phyloP scores from a whole-genome alignment of 495 filamentous ascomycete genomes.

The Bacidia rubella region DNA sequence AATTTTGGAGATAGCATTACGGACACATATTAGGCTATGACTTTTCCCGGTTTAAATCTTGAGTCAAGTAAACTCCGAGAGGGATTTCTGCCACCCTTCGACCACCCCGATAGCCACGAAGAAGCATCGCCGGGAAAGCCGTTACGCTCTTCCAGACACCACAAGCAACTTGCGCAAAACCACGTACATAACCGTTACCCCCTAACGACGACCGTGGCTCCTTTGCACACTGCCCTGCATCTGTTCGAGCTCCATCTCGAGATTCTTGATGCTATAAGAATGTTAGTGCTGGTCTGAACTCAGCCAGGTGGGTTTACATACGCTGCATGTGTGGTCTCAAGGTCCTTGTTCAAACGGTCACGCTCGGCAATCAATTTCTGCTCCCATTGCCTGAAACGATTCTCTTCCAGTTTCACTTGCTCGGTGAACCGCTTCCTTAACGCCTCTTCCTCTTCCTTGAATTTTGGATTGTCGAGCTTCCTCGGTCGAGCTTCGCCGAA shows the following conservation, averaged over 20 bases:
- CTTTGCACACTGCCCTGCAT: conserved; percentile 87
- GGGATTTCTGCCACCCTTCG: too few relatives aligned
- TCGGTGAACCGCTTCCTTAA: conserved; percentile 98
- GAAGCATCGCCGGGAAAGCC: not conserved
- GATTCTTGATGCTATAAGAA: conserved; percentile 63
- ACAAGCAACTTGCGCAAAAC: too few relatives aligned
- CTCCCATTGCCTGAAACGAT: conserved; percentile 97
- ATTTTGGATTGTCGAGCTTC: conserved; percentile 99
- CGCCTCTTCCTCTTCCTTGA: conserved; percentile 98
- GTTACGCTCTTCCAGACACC: not conserved
- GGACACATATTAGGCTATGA: not conserved
- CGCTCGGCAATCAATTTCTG: conserved; percentile 98
- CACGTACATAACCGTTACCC: too few relatives aligned
- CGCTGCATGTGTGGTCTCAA: conserved; percentile 93
- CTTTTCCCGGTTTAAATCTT: too few relatives aligned
- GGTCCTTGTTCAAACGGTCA: conserved; percentile 96
- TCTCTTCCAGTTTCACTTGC: conserved; percentile 99
- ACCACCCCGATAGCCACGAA: not conserved
- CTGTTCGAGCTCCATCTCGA: conserved; percentile 83
- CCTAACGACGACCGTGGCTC: conserved; percentile 84
- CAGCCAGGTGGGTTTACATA: conserved; percentile 22
- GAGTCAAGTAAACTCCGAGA: too few relatives aligned
- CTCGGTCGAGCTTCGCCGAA: conserved; percentile 93
- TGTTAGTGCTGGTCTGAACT: conserved; percentile 20
- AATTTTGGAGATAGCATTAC: too few relatives aligned